Evolutionary conservation across 345 rosid species (phyloP).

Genomic region (Citrus mangshanensis): DNA sequence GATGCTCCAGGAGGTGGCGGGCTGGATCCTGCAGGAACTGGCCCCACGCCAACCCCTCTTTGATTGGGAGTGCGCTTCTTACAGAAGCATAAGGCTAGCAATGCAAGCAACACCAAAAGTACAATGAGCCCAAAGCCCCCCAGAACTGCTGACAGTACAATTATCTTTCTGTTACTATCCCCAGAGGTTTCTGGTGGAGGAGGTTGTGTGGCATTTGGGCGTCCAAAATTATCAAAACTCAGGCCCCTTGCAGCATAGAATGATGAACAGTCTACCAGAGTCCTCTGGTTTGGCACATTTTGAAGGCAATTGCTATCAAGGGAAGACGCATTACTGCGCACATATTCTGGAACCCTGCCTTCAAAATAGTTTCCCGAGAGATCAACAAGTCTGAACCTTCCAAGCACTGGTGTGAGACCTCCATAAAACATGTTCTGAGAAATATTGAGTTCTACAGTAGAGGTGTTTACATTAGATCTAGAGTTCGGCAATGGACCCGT

Average conservation of each 20-base stretch:
- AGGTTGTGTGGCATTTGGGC: conserved; percentile 50
- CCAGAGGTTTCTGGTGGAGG: conserved; percentile 27
- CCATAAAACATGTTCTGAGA: conserved; percentile 82
- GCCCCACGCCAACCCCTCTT: conserved; percentile 51
- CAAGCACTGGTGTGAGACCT: conserved; percentile 42
- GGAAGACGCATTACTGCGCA: conserved; percentile 37
- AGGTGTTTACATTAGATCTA: conserved; percentile 28
- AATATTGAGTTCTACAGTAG: conserved; percentile 46
- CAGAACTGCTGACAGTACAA: conserved; percentile 60
- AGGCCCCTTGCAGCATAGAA: conserved; percentile 63
- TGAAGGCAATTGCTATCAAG: conserved; percentile 74
- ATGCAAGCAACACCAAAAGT: conserved; percentile 33
- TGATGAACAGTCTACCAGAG: conserved; percentile 44
- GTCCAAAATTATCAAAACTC: conserved; percentile 79
- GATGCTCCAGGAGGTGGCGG: conserved; percentile 48
- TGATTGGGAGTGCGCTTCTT: conserved; percentile 41
- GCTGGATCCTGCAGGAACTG: conserved; percentile 46
- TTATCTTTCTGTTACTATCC: conserved; percentile 38
- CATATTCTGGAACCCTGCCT: conserved; percentile 72
- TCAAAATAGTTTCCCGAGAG: conserved; percentile 80
- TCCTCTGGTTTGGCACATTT: conserved; percentile 54
- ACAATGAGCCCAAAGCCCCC: conserved; percentile 62
- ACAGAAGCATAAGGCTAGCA: conserved; percentile 44
- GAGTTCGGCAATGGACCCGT: conserved; percentile 57
- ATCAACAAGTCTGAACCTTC: conserved; percentile 45